These are phyloP conservation scores for Penicillium sp. DNA, from an alignment of 2,329 filamentous ascomycete species.

Conservation along the genomic window DNA sequence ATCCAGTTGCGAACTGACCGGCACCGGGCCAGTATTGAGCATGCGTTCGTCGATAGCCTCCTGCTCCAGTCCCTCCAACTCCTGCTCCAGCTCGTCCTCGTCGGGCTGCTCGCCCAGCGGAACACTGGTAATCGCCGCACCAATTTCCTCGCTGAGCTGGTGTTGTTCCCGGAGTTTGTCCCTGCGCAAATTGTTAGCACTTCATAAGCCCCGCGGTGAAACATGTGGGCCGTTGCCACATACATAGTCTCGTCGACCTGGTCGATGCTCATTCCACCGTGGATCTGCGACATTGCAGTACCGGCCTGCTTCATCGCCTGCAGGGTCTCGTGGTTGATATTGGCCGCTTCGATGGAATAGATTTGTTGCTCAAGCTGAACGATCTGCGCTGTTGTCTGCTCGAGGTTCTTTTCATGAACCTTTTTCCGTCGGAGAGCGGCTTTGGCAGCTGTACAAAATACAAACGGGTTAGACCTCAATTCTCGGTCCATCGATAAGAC, in stretches of 20 bases:
- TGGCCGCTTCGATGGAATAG: conserved; percentile 93
- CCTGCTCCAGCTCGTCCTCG: conserved; percentile 80
- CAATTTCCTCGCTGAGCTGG: conserved; percentile 89
- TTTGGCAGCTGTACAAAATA: conserved; percentile 71
- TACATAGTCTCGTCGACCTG: conserved; percentile 96
- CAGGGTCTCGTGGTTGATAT: conserved; percentile 97
- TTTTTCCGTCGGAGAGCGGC: conserved; percentile 91
- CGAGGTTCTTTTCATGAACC: conserved; percentile 83
- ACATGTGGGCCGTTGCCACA: conserved; percentile 36
- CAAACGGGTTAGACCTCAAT: not conserved
- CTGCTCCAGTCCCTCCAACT: conserved; percentile 84
- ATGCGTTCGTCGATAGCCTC: conserved; percentile 92
- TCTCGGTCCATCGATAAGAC: not conserved
- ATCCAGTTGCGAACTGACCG: conserved; percentile 74
- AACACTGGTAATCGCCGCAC: conserved; percentile 74
- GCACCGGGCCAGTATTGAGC: conserved; percentile 81
- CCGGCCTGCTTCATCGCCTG: conserved; percentile 90
- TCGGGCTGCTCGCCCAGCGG: conserved; percentile 69
- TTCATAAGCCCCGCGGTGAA: not conserved
- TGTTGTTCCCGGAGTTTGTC: conserved; percentile 90
- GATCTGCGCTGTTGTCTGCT: conserved; percentile 88
- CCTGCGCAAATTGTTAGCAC: conserved; percentile 51
- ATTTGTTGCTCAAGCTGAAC: conserved; percentile 92
- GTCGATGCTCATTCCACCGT: conserved; percentile 84
- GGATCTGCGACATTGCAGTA: conserved; percentile 88